phyloP scores from a whole-genome alignment of 768 basidiomycete genomes.

The Rhizopogon vulgaris region DNA sequence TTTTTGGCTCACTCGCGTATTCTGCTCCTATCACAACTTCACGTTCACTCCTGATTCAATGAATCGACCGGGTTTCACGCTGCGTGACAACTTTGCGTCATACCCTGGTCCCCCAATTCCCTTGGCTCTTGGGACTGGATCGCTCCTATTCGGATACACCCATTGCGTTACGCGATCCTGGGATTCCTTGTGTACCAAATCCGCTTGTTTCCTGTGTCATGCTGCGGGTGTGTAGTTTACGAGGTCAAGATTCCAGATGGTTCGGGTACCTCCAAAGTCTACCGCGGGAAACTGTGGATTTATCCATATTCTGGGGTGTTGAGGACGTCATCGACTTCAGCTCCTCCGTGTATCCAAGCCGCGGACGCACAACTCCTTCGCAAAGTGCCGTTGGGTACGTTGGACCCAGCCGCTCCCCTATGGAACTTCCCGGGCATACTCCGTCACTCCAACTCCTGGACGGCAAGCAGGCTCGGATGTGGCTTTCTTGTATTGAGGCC shows the following conservation, averaged over 20 bases:
- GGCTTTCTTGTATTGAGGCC: slow-evolving; percentile 29
- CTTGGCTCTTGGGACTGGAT: background rate
- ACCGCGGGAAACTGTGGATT: slow-evolving; percentile 43
- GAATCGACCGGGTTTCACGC: slow-evolving; percentile 3
- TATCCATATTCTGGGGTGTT: slow-evolving; percentile 57
- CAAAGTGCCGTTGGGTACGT: slow-evolving; percentile 4
- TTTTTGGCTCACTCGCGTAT: slow-evolving; percentile 2
- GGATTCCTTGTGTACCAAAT: background rate
- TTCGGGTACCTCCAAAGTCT: slow-evolving; percentile 61
- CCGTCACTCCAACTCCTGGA: slow-evolving; percentile 20
- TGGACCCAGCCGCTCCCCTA: background rate
- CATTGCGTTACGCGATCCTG: background rate
- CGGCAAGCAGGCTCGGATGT: slow-evolving; percentile 22
- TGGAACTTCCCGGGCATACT: slow-evolving; percentile 6
- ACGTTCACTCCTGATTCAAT: slow-evolving; percentile 5
- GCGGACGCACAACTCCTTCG: slow-evolving; percentile 8
- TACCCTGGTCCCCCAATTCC: background rate
- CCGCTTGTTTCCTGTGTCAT: background rate
- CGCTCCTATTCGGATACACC: background rate
- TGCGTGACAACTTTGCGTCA: background rate
- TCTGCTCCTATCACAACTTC: background rate
- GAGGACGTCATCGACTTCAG: slow-evolving; percentile 14
- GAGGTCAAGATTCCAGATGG: slow-evolving; percentile 49
- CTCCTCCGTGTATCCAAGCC: slow-evolving; percentile 13
- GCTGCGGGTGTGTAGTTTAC: slow-evolving; percentile 33